phyloP scores from a whole-genome alignment of 495 filamentous ascomycete genomes.

The Neurospora tetrasperma region DNA sequence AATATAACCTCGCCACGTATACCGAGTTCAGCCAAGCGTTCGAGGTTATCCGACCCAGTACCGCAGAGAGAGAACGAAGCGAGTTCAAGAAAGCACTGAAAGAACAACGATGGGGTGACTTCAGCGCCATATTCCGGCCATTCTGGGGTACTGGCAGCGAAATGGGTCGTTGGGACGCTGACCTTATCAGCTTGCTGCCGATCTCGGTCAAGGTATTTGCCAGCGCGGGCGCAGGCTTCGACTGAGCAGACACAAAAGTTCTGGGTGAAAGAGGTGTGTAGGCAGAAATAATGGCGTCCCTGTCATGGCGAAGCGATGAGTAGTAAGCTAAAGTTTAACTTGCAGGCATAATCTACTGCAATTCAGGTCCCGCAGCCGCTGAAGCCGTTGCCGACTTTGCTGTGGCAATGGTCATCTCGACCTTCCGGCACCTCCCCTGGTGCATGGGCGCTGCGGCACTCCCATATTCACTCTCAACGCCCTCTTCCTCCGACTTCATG shows the following conservation, averaged over 20 bases:
- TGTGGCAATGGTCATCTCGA: conserved; percentile 52
- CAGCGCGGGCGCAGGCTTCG: conserved; percentile 64
- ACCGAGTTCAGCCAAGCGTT: conserved; percentile 45
- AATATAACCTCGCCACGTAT: conserved; percentile 53
- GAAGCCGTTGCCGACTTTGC: conserved; percentile 60
- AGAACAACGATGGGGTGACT: conserved; percentile 58
- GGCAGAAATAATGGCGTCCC: not conserved
- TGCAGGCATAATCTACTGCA: conserved; percentile 60
- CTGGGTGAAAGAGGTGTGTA: conserved; percentile 55
- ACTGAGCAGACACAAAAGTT: conserved; percentile 64
- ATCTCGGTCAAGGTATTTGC: conserved; percentile 56
- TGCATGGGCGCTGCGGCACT: conserved; percentile 45
- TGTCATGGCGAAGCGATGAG: not conserved
- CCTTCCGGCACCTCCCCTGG: conserved; percentile 55
- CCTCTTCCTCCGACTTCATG: not conserved
- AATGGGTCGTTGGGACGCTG: conserved; percentile 67
- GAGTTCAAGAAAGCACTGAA: conserved; percentile 55
- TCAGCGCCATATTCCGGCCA: conserved; percentile 62
- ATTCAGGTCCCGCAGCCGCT: conserved; percentile 55
- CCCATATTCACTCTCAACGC: conserved; percentile 9
- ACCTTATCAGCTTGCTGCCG: conserved; percentile 57
- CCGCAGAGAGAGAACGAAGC: conserved; percentile 39
- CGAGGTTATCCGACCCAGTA: conserved; percentile 44
- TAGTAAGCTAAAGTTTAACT: not conserved
- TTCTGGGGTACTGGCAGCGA: conserved; percentile 74